Percentiles rank a stretch among this genome's conserved stretches.
phyloP scores from a whole-genome alignment of 768 basidiomycete genomes.

The Mycena capillaripes region DNA sequence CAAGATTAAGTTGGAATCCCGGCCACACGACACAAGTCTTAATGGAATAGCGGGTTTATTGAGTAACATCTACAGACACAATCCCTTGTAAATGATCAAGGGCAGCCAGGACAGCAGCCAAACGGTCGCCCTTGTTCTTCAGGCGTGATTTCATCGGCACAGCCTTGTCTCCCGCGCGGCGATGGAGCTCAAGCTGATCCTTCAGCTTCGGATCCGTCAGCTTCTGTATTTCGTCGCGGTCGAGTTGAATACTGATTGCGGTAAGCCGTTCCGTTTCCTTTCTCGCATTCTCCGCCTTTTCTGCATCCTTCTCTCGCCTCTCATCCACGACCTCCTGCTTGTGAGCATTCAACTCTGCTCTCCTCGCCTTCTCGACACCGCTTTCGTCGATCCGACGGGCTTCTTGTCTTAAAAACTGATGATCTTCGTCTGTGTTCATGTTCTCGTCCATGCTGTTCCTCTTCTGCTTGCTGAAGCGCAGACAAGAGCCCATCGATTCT shows the following conservation, averaged over 20 bases:
- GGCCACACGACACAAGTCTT: too few relatives aligned
- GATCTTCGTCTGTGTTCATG: background rate
- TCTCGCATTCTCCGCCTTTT: background rate
- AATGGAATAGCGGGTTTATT: too few relatives aligned
- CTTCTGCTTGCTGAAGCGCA: too few relatives aligned
- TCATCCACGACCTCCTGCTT: background rate
- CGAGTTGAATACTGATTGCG: background rate
- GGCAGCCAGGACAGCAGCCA: background rate
- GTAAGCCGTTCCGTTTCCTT: background rate
- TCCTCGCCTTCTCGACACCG: background rate
- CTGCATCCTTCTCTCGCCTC: background rate
- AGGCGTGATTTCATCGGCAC: background rate
- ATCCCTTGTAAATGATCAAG: background rate
- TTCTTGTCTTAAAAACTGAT: conserved; percentile 6
- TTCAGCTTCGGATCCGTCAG: background rate
- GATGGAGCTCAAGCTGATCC: conserved; percentile 3
- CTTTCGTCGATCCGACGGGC: background rate
- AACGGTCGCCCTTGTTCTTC: background rate
- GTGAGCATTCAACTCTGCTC: background rate
- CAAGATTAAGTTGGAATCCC: too few relatives aligned
- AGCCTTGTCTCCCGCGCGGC: background rate
- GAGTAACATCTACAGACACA: too few relatives aligned
- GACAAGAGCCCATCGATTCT: background rate
- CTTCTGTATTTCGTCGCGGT: background rate
- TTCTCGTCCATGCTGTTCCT: background rate